phyloP scores from a whole-genome alignment of 108 stramenopile species.

The Fragilaria radians region DNA sequence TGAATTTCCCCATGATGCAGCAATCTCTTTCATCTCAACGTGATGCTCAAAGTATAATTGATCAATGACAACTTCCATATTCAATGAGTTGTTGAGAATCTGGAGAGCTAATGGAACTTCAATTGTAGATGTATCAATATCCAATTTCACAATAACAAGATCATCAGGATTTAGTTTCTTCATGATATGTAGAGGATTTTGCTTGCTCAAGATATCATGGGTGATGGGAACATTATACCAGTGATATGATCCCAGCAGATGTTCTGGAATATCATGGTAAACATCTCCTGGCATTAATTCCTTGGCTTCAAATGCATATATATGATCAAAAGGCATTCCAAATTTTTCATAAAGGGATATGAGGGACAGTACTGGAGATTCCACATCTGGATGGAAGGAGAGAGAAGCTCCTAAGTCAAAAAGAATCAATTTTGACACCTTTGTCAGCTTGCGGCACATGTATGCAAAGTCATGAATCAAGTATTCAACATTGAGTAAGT shows the following conservation, averaged over 20 bases:
- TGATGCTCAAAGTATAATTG: constrained; percentile 79
- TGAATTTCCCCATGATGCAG: constrained; percentile 13
- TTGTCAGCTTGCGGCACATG: constrained; percentile 37
- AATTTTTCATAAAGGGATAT: constrained; percentile 34
- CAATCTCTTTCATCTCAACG: constrained; percentile 31
- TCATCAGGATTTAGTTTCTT: constrained; percentile 38
- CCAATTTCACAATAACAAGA: constrained; percentile 60
- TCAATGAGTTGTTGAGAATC: constrained; percentile 11
- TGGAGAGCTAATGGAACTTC: constrained; percentile 37
- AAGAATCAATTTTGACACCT: constrained; percentile 22
- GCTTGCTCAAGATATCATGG: constrained; percentile 8
- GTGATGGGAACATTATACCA: constrained; percentile 52
- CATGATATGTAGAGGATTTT: constrained; percentile 42
- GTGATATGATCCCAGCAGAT: constrained; percentile 37
- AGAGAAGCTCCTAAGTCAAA: constrained; percentile 51
- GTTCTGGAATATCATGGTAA: constrained; percentile 19
- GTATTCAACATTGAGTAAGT: constrained; percentile 6
- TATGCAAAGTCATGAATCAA: constrained; percentile 47
- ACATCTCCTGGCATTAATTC: constrained; percentile 23
- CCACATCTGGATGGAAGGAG: constrained; percentile 22
- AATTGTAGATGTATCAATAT: constrained; percentile 36
- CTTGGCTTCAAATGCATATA: constrained; percentile 51
- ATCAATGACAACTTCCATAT: constrained; percentile 27
- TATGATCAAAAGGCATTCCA: constrained; percentile 67
- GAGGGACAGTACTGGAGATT: constrained; percentile 25